Base-by-base conservation (phyloP, 768 basidiomycete species). In the Pulveroboletus sp. region DNA sequence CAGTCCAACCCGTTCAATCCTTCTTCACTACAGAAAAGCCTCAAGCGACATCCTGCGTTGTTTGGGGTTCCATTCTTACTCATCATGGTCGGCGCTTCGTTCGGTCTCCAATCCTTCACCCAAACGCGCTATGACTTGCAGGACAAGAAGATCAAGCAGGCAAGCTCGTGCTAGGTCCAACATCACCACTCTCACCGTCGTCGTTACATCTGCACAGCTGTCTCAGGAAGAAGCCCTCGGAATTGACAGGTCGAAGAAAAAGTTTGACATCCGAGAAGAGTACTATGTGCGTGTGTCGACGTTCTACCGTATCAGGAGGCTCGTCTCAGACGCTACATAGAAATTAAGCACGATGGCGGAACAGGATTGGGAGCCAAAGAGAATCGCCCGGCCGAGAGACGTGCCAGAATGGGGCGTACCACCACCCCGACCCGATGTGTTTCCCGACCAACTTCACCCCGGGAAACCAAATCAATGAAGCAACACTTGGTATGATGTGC, bases 391-490 rank as follows among this genome's bases (percentile, higher is more conserved):
- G 37, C 90, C 93, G 4, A 81, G 82, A 35, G 94, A 93, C 15
- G 70, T 91, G n/a, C 90, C 91, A 1, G 93, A 95, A 65, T 95
- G 92, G 94, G 94, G 93, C 48, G 83, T 89, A 21, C 80, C 88
- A 17, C 89, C 90, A 4, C 71, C 79, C 26, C 63, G 62, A 49
- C 55, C 39, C 6, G 62, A 63, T 15, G 46, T 63, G 21, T 63
- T 63, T 11, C 62, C 62, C 1, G 52, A 63, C 17, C 60, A 63
- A 18, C 47, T 65, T 8, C 49, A 59, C 5, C 32, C 37, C 15
- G 21, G 21, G 15, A 46, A 48, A 17, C 9, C 47, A 21, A 51
- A 40, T n/a, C 18, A 14, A 28, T 49, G 54, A 59, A 30, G 28
- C 8, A 8, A 26, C 10, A 15, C 13, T 8, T 5, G 3, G 13